Evolutionary conservation across 2,329 filamentous ascomycete species (phyloP).

Genomic region (Cadophora sp.): DNA sequence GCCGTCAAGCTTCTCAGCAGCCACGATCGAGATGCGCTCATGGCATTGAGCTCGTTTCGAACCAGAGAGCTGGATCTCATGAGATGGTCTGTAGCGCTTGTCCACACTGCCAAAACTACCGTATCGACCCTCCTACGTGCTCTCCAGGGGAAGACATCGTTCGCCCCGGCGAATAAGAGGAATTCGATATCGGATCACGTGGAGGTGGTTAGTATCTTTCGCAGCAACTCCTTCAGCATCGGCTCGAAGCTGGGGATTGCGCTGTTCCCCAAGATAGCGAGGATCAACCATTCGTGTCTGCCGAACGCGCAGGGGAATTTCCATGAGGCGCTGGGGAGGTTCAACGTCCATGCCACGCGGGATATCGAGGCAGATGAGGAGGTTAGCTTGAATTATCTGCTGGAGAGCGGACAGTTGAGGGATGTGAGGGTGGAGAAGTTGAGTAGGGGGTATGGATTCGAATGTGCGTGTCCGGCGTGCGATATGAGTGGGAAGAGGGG

Average conservation of each 20-base stretch:
- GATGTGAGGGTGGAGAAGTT: slow-evolving; percentile 27
- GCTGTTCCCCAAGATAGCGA: slow-evolving; percentile 35
- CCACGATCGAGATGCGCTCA: slow-evolving; percentile 22
- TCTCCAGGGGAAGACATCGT: not conserved
- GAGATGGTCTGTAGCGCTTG: slow-evolving; percentile 28
- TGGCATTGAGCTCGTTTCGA: slow-evolving; percentile 28
- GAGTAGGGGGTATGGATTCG: slow-evolving; percentile 35
- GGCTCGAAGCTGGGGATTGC: slow-evolving; percentile 24
- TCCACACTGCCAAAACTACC: slow-evolving; percentile 18
- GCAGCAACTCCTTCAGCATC: slow-evolving; percentile 40
- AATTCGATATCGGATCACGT: slow-evolving; percentile 30
- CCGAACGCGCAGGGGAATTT: slow-evolving; percentile 42
- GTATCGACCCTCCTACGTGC: not conserved
- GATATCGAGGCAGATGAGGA: slow-evolving; percentile 38
- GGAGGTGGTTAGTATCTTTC: slow-evolving; percentile 35
- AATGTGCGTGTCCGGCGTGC: slow-evolving; percentile 36
- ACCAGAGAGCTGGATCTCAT: slow-evolving; percentile 22
- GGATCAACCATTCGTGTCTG: slow-evolving; percentile 41
- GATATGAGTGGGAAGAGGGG: slow-evolving; percentile 19
- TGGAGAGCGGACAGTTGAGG: slow-evolving; percentile 25
- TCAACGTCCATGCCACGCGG: slow-evolving; percentile 38
- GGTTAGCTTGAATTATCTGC: slow-evolving; percentile 36
- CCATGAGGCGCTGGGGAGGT: slow-evolving; percentile 26
- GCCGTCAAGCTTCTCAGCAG: slow-evolving; percentile 26
- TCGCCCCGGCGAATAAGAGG: not conserved